Base-by-base conservation (phyloP, 2,329 filamentous ascomycete species). In the Fusarium xyrophilum region DNA sequence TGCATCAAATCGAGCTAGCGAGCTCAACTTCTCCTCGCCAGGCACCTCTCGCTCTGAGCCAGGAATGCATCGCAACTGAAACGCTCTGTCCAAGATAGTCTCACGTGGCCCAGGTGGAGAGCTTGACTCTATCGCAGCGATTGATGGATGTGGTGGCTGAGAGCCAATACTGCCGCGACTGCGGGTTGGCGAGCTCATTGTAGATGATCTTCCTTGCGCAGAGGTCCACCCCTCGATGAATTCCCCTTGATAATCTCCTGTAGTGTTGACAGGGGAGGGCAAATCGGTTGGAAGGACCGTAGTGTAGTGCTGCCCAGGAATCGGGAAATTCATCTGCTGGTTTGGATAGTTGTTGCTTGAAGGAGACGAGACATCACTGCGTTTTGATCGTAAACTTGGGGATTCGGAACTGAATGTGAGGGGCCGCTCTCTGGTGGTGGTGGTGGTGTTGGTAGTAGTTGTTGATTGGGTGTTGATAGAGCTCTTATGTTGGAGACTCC, bases 31-130 rank as follows among this genome's bases (percentile, higher is more conserved):
- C 68, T 89, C 87, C 64, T 89, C 86, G 7, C 87, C 87, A 1
- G 84, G 82, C 4, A 82, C 69, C 51, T 84, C 80, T 11, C 79
- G 78, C 14, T 88, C 86, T 5, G 85, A 86, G 9, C 88, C 88
- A 19, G 88, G 88, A 35, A 90, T 89, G 60, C 81, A 87, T 12
- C 85, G 82, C 77, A 90, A 77, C 69, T 89, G 86, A 70, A 91
- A 90, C 0, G 88, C 88, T 39, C 88, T 80, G 73, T 91, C 88
- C n/a, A 90, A 76, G 53, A 91, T 90, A 0, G 88, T 89, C 76
- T 91, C 88, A 19, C 88, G 82, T 4, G 85, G 85, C 1, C 77
- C 78, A 4, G 85, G 83, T 1, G 86, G 85, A 1, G 85, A 84
- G 69, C 81, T 82, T 3, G 83, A 82, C 40, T 74, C 72, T 17